phyloP scores from a whole-genome alignment of 176 grass and related monocot genomes.

The Urochloa ruziziensis region DNA sequence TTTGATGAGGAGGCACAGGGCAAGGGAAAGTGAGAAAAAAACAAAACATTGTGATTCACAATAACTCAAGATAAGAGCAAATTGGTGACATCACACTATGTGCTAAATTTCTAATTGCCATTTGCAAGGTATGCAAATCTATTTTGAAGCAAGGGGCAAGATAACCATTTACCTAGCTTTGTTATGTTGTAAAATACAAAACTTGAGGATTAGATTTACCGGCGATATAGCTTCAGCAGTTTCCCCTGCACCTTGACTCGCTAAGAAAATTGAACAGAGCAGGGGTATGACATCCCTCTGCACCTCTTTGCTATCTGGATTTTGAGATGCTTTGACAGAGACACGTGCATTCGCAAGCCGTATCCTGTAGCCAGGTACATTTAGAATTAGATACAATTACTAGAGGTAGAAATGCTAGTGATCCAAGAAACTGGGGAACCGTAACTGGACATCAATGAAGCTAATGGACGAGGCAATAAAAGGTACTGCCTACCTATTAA shows the following conservation, averaged over 20 bases:
- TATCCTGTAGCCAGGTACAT: constrained; percentile 50
- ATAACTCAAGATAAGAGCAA: not conserved
- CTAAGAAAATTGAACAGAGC: constrained; percentile 93
- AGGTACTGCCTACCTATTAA: constrained; percentile 59
- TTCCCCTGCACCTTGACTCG: constrained; percentile 70
- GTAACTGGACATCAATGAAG: constrained; percentile 23
- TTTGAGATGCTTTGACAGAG: constrained; percentile 53
- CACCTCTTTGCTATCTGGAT: constrained; percentile 36
- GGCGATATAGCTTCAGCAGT: constrained; percentile 57
- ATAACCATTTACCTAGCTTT: constrained; percentile 6
- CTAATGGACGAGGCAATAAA: constrained; percentile 22
- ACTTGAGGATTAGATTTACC: constrained; percentile 42
- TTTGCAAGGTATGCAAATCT: not conserved
- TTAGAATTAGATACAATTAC: constrained; percentile 14
- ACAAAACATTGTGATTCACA: not conserved
- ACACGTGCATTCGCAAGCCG: constrained; percentile 73
- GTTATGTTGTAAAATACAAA: constrained; percentile 1
- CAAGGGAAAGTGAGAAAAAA: not conserved
- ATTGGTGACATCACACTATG: not conserved
- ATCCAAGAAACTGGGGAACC: constrained; percentile 9
- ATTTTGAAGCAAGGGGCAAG: constrained; percentile 14
- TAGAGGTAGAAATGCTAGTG: constrained; percentile 1
- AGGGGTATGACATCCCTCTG: constrained; percentile 89
- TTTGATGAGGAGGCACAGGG: not conserved
- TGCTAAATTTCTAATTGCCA: constrained; percentile 17